phyloP scores from a whole-genome alignment of 1,139 yeast species.

The Pichia inconspicua region DNA sequence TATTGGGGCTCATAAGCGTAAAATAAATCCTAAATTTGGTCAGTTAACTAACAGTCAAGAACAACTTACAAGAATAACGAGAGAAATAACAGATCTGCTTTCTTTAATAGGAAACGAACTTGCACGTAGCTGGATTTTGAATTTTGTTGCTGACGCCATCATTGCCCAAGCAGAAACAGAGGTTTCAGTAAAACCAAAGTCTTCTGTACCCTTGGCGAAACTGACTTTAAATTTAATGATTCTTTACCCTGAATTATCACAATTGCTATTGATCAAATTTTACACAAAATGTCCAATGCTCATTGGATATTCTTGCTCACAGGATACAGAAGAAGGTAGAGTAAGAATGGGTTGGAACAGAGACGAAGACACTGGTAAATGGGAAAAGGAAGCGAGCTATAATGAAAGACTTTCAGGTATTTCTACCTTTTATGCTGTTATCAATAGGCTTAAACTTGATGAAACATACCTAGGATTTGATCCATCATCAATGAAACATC shows the following conservation, averaged over 20 bases:
- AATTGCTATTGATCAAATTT: constrained; percentile 67
- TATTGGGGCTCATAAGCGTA: constrained; percentile 48
- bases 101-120: constrained; percentile 39
- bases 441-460: constrained; percentile 40
- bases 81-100: constrained; percentile 45
- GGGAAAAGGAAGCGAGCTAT: constrained; percentile 74
- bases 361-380: constrained; percentile 40
- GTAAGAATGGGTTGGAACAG: constrained; percentile 82
- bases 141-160: constrained; percentile 75
- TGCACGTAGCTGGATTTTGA: constrained; percentile 65
- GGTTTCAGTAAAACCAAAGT: constrained; percentile 68
- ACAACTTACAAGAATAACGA: constrained; percentile 49
- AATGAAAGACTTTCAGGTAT: constrained; percentile 86
- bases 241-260: constrained; percentile 57
- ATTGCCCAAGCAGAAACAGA: constrained; percentile 93
- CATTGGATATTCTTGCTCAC: constrained; percentile 67
- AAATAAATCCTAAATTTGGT: constrained; percentile 83
- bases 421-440: constrained; percentile 68
- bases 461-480: constrained; percentile 22
- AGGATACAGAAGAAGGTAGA: constrained; percentile 80
- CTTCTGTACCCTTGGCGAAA: constrained; percentile 74
- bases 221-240: constrained; percentile 50
- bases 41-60: constrained; percentile 67
- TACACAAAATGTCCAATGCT: constrained; percentile 87
- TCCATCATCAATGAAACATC: constrained; percentile 33